A percentile compares a stretch with the other conserved stretches of the same genome.
These are phyloP conservation scores for Saccharomycopsis crataegensis DNA, from an alignment of 1,139 yeast genomes.

Conservation along the genomic window DNA sequence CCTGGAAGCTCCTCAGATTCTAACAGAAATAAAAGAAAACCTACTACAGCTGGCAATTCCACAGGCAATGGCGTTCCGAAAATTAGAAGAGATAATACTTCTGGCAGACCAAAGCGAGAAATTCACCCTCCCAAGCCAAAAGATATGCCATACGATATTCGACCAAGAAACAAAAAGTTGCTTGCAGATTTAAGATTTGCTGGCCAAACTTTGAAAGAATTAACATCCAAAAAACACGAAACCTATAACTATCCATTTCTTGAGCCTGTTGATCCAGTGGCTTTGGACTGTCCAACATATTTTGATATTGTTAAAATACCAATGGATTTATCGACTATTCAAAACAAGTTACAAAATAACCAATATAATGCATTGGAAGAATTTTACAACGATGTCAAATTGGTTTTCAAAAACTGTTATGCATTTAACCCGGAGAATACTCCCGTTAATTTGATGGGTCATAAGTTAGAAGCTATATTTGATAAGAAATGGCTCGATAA, in stretches of 20 bases:
- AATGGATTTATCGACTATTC: constrained; percentile 89
- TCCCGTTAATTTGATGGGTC: constrained; percentile 94
- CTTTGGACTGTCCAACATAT: constrained; percentile 87
- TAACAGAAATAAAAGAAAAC: constrained; percentile 24
- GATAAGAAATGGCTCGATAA: constrained; percentile 84
- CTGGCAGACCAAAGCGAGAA: constrained; percentile 85
- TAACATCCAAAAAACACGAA: constrained; percentile 76
- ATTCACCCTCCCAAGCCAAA: constrained; percentile 95
- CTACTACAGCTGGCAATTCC: constrained; percentile 30
- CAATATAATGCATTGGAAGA: constrained; percentile 86
- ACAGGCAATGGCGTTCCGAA: constrained; percentile 41
- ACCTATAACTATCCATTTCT: constrained; percentile 83
- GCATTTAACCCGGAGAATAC: constrained; percentile 92
- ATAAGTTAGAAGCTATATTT: constrained; percentile 75
- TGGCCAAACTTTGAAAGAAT: constrained; percentile 73
- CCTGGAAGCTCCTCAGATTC: constrained; percentile 18
- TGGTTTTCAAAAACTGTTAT: constrained; percentile 85
- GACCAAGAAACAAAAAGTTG: constrained; percentile 87
- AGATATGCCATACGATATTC: constrained; percentile 82
- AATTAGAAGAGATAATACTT: constrained; percentile 58
- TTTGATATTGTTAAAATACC: constrained; percentile 80
- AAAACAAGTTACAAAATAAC: constrained; percentile 72
- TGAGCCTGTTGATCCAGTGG: constrained; percentile 93
- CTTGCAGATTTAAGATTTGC: constrained; percentile 88
- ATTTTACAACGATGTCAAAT: constrained; percentile 73